These are phyloP conservation scores for Neurospora sp. DNA, from an alignment of 495 filamentous ascomycete genomes.

Conservation along the genomic window DNA sequence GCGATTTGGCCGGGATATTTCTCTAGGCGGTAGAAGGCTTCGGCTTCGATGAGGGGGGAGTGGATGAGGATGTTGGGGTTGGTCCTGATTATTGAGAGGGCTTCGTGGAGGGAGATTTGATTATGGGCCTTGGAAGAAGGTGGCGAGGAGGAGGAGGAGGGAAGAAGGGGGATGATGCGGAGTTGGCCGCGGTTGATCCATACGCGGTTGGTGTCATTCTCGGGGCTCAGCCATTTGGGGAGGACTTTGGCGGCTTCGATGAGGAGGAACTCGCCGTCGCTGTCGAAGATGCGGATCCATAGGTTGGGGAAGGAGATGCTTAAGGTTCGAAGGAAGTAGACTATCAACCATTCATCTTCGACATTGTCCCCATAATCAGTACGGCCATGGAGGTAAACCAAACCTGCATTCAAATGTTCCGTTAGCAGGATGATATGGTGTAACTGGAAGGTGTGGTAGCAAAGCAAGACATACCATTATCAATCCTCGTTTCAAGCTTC, in stretches of 20 bases:
- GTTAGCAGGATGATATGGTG: not conserved
- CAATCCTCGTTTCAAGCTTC: slow-evolving; percentile 43
- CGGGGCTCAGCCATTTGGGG: slow-evolving; percentile 85
- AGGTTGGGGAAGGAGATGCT: slow-evolving; percentile 61
- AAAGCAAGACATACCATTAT: slow-evolving; percentile 40
- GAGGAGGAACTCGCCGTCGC: slow-evolving; percentile 89
- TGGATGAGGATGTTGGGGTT: slow-evolving; percentile 47
- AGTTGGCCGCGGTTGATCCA: slow-evolving; percentile 73
- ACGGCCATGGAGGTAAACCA: slow-evolving; percentile 51
- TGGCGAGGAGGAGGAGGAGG: slow-evolving; percentile 3
- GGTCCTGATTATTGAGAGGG: slow-evolving; percentile 45
- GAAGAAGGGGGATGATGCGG: slow-evolving; percentile 52
- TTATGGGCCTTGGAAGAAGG: slow-evolving; percentile 24
- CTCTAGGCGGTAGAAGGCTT: slow-evolving; percentile 78
- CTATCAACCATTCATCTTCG: slow-evolving; percentile 95
- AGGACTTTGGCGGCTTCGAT: slow-evolving; percentile 86
- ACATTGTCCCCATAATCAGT: slow-evolving; percentile 88
- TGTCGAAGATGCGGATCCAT: slow-evolving; percentile 76
- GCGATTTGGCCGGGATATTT: slow-evolving; percentile 70
- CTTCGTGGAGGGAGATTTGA: slow-evolving; percentile 45
- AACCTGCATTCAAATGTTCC: slow-evolving; percentile 14
- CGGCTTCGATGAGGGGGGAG: slow-evolving; percentile 64
- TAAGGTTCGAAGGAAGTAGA: slow-evolving; percentile 75
- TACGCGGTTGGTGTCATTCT: slow-evolving; percentile 75
- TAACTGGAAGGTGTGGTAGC: not conserved